phyloP scores from a whole-genome alignment of 2,329 filamentous ascomycete genomes.

The Fusarium subglutinans region DNA sequence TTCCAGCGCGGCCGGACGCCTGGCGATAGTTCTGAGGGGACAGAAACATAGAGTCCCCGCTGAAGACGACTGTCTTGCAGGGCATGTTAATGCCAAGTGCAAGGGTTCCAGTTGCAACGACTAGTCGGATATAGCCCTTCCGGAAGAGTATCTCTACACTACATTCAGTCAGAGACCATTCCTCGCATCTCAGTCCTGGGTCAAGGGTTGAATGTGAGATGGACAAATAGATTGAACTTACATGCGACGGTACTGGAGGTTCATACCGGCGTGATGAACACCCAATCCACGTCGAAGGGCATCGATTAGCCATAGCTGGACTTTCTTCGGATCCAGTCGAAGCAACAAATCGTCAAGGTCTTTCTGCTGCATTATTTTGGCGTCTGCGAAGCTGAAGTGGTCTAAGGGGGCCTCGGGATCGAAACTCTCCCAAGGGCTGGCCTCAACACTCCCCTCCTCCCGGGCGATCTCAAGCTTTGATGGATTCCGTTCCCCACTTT shows the following conservation, averaged over 20 bases:
- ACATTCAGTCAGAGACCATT: conserved; percentile 4
- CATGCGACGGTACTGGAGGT: conserved; percentile 71
- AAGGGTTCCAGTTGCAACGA: conserved; percentile 80
- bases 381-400: conserved; percentile 73
- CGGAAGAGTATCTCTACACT: conserved; percentile 78
- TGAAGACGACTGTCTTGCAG: conserved; percentile 82
- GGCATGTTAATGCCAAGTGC: conserved; percentile 86
- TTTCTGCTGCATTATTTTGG: conserved; percentile 47
- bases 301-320: conserved; percentile 61
- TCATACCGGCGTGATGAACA: conserved; percentile 75
- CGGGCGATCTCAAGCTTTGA: conserved; percentile 66
- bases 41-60: conserved; percentile 76
- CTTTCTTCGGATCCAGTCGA: conserved; percentile 67
- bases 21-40: conserved; percentile 82
- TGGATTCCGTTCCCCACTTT: conserved; percentile 22
- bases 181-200: background rate
- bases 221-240: conserved; percentile 43
- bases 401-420: conserved; percentile 71
- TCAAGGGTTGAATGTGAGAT: background rate
- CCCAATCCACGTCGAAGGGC: conserved; percentile 75
- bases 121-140: conserved; percentile 73
- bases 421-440: conserved; percentile 47
- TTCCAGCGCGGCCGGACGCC: conserved; percentile 79
- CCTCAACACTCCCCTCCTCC: conserved; percentile 64
- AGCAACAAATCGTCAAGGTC: conserved; percentile 50